Base-by-base conservation (phyloP, 805 yeast species). In the Saccharomycopsis malanga region DNA sequence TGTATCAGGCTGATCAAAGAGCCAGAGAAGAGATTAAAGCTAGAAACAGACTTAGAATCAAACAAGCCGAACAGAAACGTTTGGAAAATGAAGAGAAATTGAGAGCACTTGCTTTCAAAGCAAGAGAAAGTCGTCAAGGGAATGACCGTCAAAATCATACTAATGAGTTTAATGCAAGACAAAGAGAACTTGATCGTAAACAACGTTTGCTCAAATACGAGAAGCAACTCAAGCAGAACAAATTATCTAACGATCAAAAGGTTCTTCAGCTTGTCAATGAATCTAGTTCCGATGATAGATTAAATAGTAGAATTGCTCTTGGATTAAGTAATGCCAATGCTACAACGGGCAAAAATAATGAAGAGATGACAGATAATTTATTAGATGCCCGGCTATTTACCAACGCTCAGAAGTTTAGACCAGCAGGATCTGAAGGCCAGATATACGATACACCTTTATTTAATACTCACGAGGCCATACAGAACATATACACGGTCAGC, bases 1-100 rank as follows among this genome's bases (percentile, higher is more conserved):
- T 91, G 44, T 81, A 77, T 44, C 65, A 66, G 14, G 95, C 93
- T 0, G 91, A 79, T 44, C 64, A 68, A 21, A 68, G 72, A 44
- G 83, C 83, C 1, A 66, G 83, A 42, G 73, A 75, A 40, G 80
- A 77, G 48, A 68, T 82, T 29, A 68, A 68, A 40, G 58, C 71
- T 46, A 69, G 82, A 45, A 71, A 75, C 21, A 71, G 70, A 30
- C 61, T 74, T 63, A 74, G 72, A 57, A 68, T 67, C 52, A 65
- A 70, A 55, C 57, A 70, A 32, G 76, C 76, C 14, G 80, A 74
- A 53, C 67, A 72, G 54, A 76, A 76, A 53, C 63, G 66, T 2
- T 60, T 61, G 29, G 73, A 67, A 35, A 74, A 71, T 51, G 85
- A 79, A 54, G 75, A 72, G 48, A 71, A 68, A 44, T 57, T 82